phyloP scores from a whole-genome alignment of 202 grass and related monocot species.

The Schoenoplectus tabernaemontani region DNA sequence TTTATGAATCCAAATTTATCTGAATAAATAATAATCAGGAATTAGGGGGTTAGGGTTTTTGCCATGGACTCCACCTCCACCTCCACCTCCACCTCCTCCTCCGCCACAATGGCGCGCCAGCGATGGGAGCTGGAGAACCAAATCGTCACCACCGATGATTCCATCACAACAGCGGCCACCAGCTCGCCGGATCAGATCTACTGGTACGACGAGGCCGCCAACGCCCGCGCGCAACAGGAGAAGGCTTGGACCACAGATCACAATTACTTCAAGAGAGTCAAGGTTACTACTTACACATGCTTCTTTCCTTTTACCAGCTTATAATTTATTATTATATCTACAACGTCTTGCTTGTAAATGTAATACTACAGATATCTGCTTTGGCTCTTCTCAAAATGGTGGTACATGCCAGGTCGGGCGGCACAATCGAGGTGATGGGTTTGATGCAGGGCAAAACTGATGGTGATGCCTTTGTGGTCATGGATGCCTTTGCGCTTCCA shows the following conservation, averaged over 20 bases:
- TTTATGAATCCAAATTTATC: no score
- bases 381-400: constrained; percentile 96
- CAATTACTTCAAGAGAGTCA: constrained; percentile 54
- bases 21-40: no score
- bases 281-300: neutral
- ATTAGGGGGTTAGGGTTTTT: constrained; percentile 67
- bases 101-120: constrained; percentile 56
- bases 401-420: constrained; percentile 75
- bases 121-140: constrained; percentile 92
- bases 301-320: neutral
- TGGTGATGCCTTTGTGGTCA: constrained; percentile 73
- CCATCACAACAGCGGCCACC: constrained; percentile 33
- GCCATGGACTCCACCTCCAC: constrained; percentile 31
- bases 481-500: constrained; percentile 91
- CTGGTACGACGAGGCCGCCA: constrained; percentile 57
- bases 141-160: constrained; percentile 28
- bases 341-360: no score
- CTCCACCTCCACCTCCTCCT: constrained; percentile 51
- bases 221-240: constrained; percentile 42
- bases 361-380: constrained; percentile 86
- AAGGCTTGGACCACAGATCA: constrained; percentile 65
- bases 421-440: constrained; percentile 84
- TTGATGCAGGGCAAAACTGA: constrained; percentile 96
- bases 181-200: constrained; percentile 68
- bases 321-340: neutral